Conservation (phyloP, 2,329 filamentous ascomycete species). For the Beauveria asiatica region DNA sequence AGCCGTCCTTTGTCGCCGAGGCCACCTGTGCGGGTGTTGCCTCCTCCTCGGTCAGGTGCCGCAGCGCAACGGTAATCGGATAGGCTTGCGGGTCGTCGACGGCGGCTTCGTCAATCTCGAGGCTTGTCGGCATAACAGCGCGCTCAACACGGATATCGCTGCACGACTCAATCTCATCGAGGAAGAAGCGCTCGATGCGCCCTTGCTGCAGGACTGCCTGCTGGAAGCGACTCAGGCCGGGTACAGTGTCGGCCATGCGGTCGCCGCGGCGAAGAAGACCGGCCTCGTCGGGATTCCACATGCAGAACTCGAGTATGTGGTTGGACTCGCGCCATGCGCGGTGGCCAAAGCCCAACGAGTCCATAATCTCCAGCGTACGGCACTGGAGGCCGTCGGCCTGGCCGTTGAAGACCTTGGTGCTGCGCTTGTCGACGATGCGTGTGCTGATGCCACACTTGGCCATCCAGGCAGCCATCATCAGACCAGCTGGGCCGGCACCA, state of each 20-base stretch:
- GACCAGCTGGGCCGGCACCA: conserved; percentile 38
- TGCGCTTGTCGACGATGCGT: conserved; percentile 15
- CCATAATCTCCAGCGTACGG: conserved; percentile 62
- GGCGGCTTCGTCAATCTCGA: conserved; percentile 44
- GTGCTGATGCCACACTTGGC: conserved; percentile 18
- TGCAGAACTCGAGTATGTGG: conserved; percentile 52
- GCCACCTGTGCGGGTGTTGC: conserved; percentile 35
- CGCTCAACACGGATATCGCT: conserved; percentile 46
- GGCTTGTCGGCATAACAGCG: conserved; percentile 46
- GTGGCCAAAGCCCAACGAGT: conserved; percentile 60
- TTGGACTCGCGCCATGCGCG: conserved; percentile 57
- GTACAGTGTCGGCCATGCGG: conserved; percentile 53
- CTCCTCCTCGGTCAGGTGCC: conserved; percentile 50
- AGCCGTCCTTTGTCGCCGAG: conserved; percentile 33
- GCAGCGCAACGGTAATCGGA: conserved; percentile 51
- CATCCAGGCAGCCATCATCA: conserved; percentile 34
- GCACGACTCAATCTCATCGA: conserved; percentile 42
- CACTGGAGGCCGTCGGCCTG: conserved; percentile 46
- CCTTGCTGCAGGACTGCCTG: conserved; percentile 64
- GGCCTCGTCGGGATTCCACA: conserved; percentile 54
- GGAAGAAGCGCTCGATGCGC: conserved; percentile 58
- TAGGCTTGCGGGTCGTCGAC: conserved; percentile 44
- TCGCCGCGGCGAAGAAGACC: conserved; percentile 50
- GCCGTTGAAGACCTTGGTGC: conserved; percentile 20
- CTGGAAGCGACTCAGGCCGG: conserved; percentile 53